Evolutionary conservation across 2,329 filamentous ascomycete genomes (phyloP), one percentile per base, ranked within the genome.

Genomic region (Pestalotiopsis sp.): DNA sequence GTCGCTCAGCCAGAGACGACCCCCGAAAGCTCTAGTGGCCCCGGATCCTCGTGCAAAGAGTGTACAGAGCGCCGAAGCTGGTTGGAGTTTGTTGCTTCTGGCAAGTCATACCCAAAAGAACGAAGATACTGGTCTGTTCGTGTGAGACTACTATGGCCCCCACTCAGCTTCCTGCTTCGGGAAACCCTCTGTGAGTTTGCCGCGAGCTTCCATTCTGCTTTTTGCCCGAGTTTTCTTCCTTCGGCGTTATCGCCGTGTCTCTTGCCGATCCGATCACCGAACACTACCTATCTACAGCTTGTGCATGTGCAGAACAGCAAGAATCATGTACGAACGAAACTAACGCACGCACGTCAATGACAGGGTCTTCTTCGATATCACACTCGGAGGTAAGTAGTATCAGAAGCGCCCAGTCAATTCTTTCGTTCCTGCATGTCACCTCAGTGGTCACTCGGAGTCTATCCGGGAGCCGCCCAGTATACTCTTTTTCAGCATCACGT

Each of bases 331-430:
- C 58, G 17, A 38, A 41, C 13, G 25, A 63, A 41, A 63, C 38
- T 52, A 63, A 63, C 36, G 36, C 25, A 36, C n/a, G 27, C 12
- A 36, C 57, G 14, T 38, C 31, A n/a, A 67, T 52, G 14, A 25
- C 66, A 87, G 85, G 75, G 89, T 91, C 73, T 93, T 94, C 83
- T 93, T 94, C 80, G 92, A 94, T 80, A 88, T 94, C 70, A 92
- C 92, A 4, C 85, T 96, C 68, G 93, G 93, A 84, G 92, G 92
- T 93, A 80, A 78, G 87, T 81, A 31, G 23, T 17, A 17, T 12
- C 36, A n/a, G 40, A 36, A 49, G 11, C n/a, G 27, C 41, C 57
- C 14, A 27, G 57, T 59, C 23, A 36, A 52, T n/a, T 52, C 14
- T n/a, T 17, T 52, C 14, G 45, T 59, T 36, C 13, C 12, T 25